Percentiles rank a stretch among this genome's conserved stretches.
phyloP scores from a whole-genome alignment of 1,284 basidiomycete species.

The Moesziomyces sp. region DNA sequence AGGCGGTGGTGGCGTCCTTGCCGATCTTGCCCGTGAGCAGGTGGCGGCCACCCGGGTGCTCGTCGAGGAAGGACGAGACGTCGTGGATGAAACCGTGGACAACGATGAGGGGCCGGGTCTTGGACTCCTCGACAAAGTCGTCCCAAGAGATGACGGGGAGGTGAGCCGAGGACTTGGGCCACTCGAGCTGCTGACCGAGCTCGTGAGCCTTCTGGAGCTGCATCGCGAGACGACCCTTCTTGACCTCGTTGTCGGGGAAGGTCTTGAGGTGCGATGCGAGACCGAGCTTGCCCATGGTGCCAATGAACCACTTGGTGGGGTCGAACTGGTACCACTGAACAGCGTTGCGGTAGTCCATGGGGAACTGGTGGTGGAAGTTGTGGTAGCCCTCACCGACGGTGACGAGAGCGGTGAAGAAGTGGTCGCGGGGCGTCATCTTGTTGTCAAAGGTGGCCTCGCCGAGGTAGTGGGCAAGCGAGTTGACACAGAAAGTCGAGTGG shows the following conservation, averaged over 20 bases:
- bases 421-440: slow-evolving; percentile 67
- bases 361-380: slow-evolving; percentile 68
- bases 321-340: slow-evolving; percentile 67
- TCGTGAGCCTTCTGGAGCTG: slow-evolving; percentile 60
- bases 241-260: slow-evolving; percentile 67
- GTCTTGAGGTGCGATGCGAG: slow-evolving; percentile 65
- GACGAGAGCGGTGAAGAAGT: slow-evolving; percentile 65
- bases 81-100: slow-evolving; percentile 67
- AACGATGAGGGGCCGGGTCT: slow-evolving; percentile 62
- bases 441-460: slow-evolving; percentile 66
- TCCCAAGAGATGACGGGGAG: slow-evolving; percentile 67
- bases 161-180: slow-evolving; percentile 59
- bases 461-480: slow-evolving; percentile 67
- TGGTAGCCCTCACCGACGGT: slow-evolving; percentile 67
- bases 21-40: slow-evolving; percentile 62
- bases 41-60: slow-evolving; percentile 65
- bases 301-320: slow-evolving; percentile 68
- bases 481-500: slow-evolving; percentile 68
- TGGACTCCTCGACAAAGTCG: slow-evolving; percentile 64
- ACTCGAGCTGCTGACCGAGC: slow-evolving; percentile 48
- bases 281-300: slow-evolving; percentile 54
- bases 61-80: slow-evolving; percentile 62
- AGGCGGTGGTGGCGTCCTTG: slow-evolving; percentile 65
- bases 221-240: slow-evolving; percentile 66
- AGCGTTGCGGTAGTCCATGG: slow-evolving; percentile 67